A percentile compares a stretch with the other conserved stretches of the same genome.
Conservation (phyloP, 805 yeast species). For the Wickerhamiella azyma region DNA sequence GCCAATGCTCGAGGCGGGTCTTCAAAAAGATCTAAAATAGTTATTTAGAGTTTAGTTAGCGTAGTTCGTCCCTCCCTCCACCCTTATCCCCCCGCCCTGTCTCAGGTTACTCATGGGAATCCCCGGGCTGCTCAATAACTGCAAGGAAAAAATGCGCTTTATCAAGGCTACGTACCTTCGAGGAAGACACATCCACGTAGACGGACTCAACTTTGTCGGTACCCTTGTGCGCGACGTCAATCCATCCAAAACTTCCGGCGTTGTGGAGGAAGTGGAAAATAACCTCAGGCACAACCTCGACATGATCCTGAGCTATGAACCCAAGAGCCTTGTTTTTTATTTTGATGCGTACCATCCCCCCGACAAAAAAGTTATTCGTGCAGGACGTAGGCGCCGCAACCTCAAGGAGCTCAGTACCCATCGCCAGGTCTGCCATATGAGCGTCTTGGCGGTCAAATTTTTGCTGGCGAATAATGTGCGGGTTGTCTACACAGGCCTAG, state of each 20-base stretch:
- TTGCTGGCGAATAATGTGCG: background rate
- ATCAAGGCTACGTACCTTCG: background rate
- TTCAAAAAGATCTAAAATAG: background rate
- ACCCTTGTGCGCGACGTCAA: background rate
- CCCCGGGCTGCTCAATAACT: slow-evolving; percentile 1
- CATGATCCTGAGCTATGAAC: background rate
- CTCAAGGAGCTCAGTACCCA: slow-evolving; percentile 6
- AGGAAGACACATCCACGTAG: background rate
- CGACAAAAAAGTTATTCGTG: background rate
- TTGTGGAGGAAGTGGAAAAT: background rate
- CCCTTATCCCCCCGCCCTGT: background rate
- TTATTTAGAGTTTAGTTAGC: background rate
- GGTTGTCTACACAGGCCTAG: slow-evolving; percentile 6
- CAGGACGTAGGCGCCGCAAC: background rate
- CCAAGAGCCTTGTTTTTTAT: background rate
- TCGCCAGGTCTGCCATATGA: background rate
- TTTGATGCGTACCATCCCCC: slow-evolving; percentile 4
- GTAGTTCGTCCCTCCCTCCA: no score
- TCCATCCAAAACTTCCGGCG: background rate
- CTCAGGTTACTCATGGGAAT: slow-evolving; percentile 3
- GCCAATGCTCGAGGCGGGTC: background rate
- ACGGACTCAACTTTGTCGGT: slow-evolving; percentile 2
- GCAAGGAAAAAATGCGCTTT: background rate
- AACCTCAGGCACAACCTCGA: background rate
- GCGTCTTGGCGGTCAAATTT: slow-evolving; percentile 1